phyloP scores from a whole-genome alignment of 1,284 basidiomycete genomes.

The Microbotryum saponariae region DNA sequence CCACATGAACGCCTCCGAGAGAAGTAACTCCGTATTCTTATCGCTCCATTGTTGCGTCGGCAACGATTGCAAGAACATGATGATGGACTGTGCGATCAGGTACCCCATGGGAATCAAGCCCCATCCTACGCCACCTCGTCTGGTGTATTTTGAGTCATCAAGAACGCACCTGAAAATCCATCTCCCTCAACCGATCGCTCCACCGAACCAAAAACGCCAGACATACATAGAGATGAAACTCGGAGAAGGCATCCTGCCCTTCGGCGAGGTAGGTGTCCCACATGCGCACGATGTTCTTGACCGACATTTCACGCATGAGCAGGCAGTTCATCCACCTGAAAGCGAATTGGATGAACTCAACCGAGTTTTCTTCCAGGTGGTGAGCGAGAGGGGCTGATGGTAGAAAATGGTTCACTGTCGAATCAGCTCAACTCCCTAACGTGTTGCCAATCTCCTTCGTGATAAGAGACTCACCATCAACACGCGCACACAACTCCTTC shows the following conservation, averaged over 20 bases:
- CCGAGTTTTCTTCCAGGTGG: slow-evolving; percentile 78
- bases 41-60: slow-evolving; percentile 94
- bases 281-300: slow-evolving; percentile 91
- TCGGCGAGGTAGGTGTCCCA: slow-evolving; percentile 97
- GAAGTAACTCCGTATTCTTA: slow-evolving; percentile 86
- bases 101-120: background rate
- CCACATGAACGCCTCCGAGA: slow-evolving; percentile 86
- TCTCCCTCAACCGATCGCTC: slow-evolving; percentile 78
- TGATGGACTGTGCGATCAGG: slow-evolving; percentile 64
- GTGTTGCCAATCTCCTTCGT: background rate
- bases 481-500: slow-evolving; percentile 82
- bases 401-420: background rate
- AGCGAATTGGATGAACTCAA: slow-evolving; percentile 97
- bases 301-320: slow-evolving; percentile 90
- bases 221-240: slow-evolving; percentile 94
- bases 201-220: slow-evolving; percentile 87
- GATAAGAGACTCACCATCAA: slow-evolving; percentile 60
- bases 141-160: too few relatives aligned
- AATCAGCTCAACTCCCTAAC: too few relatives aligned
- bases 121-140: too few relatives aligned
- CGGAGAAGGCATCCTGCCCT: slow-evolving; percentile 88
- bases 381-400: slow-evolving; percentile 62
- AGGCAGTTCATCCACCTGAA: slow-evolving; percentile 99
- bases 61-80: slow-evolving; percentile 95
- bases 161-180: slow-evolving; percentile 83